A percentile compares a stretch with the other conserved stretches of the same genome.
These are phyloP conservation scores for Scedosporium apiospermum DNA, from an alignment of 2,329 filamentous ascomycete genomes.

Conservation along the genomic window DNA sequence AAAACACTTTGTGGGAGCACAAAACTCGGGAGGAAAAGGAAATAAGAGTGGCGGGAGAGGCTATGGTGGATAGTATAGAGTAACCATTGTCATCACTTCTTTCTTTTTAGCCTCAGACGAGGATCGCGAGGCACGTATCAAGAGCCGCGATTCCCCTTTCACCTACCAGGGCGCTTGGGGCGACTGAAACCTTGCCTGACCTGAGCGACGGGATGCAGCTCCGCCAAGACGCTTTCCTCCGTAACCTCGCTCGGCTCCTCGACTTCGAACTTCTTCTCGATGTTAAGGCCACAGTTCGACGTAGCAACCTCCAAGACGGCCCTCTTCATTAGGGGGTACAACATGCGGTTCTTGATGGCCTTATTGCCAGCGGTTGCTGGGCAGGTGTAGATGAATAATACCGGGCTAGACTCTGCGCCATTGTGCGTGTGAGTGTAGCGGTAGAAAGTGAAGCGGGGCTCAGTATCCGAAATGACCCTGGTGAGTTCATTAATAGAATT, in stretches of 20 bases:
- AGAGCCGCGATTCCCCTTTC: constrained; percentile 8
- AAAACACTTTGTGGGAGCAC: too few relatives aligned
- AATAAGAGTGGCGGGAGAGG: too few relatives aligned
- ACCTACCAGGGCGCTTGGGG: constrained; percentile 70
- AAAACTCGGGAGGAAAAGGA: too few relatives aligned
- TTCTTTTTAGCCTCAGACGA: too few relatives aligned
- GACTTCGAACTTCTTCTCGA: constrained; percentile 63
- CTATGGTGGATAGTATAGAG: too few relatives aligned
- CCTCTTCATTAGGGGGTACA: constrained; percentile 66
- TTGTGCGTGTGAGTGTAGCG: constrained; percentile 50
- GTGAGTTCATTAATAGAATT: constrained; percentile 50
- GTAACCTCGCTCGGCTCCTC: constrained; percentile 62
- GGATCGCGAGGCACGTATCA: too few relatives aligned
- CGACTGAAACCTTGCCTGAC: constrained; percentile 62
- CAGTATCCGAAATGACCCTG: constrained; percentile 50
- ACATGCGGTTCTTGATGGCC: constrained; percentile 73
- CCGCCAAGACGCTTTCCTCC: constrained; percentile 52
- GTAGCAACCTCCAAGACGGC: constrained; percentile 59
- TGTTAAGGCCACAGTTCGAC: constrained; percentile 51
- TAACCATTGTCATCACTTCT: too few relatives aligned
- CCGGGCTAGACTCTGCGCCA: constrained; percentile 42
- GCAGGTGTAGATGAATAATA: constrained; percentile 79
- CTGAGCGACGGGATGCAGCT: constrained; percentile 59
- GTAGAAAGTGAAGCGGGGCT: constrained; percentile 74
- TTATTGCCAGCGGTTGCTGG: constrained; percentile 55